Evolutionary conservation across 225 moss, liverwort and hornwort genomes (phyloP).

Genomic region (Antitrichia curtipendula): DNA sequence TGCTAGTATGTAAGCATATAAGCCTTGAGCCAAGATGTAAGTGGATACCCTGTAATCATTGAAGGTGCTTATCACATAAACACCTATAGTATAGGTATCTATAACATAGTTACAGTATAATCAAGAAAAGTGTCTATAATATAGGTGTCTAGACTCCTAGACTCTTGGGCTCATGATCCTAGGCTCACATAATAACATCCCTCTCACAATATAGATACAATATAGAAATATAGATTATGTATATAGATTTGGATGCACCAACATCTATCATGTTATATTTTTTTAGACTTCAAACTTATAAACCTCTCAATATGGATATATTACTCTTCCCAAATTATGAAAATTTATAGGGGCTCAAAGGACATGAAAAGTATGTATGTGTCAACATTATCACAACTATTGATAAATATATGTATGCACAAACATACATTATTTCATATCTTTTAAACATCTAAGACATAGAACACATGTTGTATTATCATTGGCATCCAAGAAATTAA

Average conservation of each 20-base stretch:
- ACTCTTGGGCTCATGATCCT: too few relatives aligned
- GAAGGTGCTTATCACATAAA: too few relatives aligned
- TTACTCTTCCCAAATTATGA: background rate
- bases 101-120: too few relatives aligned
- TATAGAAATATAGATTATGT: accelerated
- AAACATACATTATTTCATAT: background rate
- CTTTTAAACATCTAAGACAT: background rate
- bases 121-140: too few relatives aligned
- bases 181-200: too few relatives aligned
- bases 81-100: too few relatives aligned
- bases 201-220: background rate
- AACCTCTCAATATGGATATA: background rate
- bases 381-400: background rate
- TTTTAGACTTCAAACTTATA: background rate
- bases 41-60: too few relatives aligned
- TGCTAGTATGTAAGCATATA: too few relatives aligned
- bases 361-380: accelerated
- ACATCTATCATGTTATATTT: background rate
- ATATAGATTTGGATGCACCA: background rate
- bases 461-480: background rate
- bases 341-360: background rate
- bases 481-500: background rate
- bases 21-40: too few relatives aligned
- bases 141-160: too few relatives aligned
- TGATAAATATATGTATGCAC: background rate